These are phyloP conservation scores for Cyberlindnera nakhonratchasimensis DNA, from an alignment of 805 yeast species.

Conservation along the genomic window DNA sequence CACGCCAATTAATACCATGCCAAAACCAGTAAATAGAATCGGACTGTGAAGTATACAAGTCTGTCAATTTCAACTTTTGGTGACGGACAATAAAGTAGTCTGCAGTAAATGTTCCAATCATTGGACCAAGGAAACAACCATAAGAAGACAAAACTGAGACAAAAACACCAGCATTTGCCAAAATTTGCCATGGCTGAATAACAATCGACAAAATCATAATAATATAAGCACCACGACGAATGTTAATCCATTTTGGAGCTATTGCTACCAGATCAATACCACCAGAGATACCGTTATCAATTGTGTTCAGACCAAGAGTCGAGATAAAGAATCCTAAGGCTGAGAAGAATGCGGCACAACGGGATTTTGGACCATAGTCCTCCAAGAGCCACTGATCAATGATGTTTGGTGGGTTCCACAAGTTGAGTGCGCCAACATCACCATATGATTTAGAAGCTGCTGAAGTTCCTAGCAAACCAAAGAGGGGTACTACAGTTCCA, in stretches of 20 bases:
- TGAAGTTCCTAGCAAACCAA: slow-evolving; percentile 45
- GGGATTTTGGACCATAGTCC: slow-evolving; percentile 34
- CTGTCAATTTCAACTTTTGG: slow-evolving; percentile 37
- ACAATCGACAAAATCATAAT: slow-evolving; percentile 68
- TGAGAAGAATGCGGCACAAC: slow-evolving; percentile 48
- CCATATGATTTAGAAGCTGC: slow-evolving; percentile 40
- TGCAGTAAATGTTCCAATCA: slow-evolving; percentile 36
- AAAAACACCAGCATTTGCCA: slow-evolving; percentile 28
- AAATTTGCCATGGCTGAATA: slow-evolving; percentile 68
- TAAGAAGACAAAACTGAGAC: slow-evolving; percentile 24
- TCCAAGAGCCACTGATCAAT: slow-evolving; percentile 39
- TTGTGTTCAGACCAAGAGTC: slow-evolving; percentile 35
- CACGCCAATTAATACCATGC: slow-evolving; percentile 43
- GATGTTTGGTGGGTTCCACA: slow-evolving; percentile 47
- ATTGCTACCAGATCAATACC: slow-evolving; percentile 48
- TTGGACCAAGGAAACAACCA: slow-evolving; percentile 43
- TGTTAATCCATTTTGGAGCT: slow-evolving; percentile 54
- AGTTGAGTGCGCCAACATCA: slow-evolving; percentile 23
- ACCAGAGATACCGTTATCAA: slow-evolving; percentile 44
- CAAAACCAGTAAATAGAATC: slow-evolving; percentile 41
- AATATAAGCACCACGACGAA: slow-evolving; percentile 59
- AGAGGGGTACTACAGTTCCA: slow-evolving; percentile 42
- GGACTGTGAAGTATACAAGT: slow-evolving; percentile 34
- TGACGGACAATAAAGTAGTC: slow-evolving; percentile 37
- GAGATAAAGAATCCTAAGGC: slow-evolving; percentile 33